Evolutionary conservation across 805 yeast genomes (phyloP).

Genomic region (Candida easanensis): DNA sequence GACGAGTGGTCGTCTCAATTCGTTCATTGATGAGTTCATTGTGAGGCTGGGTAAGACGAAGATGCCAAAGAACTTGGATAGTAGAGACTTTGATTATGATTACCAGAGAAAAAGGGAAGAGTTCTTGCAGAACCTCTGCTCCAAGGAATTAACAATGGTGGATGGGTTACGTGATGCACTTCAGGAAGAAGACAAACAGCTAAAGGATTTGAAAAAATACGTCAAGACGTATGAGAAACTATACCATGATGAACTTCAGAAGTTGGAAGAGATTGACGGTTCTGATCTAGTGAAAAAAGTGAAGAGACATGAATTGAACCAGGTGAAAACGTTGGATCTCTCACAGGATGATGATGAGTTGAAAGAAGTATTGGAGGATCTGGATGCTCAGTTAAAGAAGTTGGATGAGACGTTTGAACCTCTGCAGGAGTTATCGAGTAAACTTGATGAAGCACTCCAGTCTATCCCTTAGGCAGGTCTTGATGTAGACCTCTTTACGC

Average conservation of each 20-base stretch:
- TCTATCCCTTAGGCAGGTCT: neutral
- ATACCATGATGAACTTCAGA: conserved; percentile 14
- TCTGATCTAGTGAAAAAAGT: conserved; percentile 2
- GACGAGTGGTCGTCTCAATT: conserved; percentile 7
- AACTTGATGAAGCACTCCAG: conserved; percentile 11
- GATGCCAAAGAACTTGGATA: conserved; percentile 17
- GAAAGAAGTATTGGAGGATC: conserved; percentile 9
- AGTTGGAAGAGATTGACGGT: conserved; percentile 10
- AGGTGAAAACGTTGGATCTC: conserved; percentile 1
- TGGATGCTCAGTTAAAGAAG: conserved; percentile 16
- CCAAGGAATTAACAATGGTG: conserved; percentile 21
- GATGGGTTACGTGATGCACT: conserved; percentile 14
- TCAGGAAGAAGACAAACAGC: conserved; percentile 10
- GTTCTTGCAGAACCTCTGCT: conserved; percentile 15
- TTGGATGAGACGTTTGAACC: conserved; percentile 13
- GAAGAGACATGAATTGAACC: conserved; percentile 5
- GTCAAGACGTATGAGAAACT: conserved; percentile 13
- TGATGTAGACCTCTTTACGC: too few relatives aligned
- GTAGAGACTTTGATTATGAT: conserved; percentile 21
- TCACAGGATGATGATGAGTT: conserved; percentile 10
- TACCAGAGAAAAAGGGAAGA: conserved; percentile 19
- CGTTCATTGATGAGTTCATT: conserved; percentile 14
- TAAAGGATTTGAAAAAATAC: conserved; percentile 11
- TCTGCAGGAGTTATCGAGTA: conserved; percentile 10
- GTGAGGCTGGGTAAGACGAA: conserved; percentile 9